Base-by-base conservation (phyloP, 2,329 filamentous ascomycete species). In the Fusarium sp. region DNA sequence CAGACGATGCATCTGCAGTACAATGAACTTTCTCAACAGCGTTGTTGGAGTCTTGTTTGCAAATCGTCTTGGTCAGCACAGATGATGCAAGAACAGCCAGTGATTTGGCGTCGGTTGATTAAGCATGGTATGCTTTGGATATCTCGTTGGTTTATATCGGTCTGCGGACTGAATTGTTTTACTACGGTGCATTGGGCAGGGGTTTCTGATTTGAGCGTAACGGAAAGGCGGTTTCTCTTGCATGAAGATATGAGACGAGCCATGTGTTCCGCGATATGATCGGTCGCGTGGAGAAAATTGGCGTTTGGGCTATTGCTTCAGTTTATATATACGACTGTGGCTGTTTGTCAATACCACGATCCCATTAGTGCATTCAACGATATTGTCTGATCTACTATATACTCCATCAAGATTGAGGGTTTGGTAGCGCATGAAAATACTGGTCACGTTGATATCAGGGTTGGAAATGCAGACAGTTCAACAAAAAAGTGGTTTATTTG, bases 231-330 rank as follows among this genome's bases (percentile, higher is more conserved):
- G 34, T 54, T 66, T 64, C 46, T 62, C 38, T 63, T 67, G 61
- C 69, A 70, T 71, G 40, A 67, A 54, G 58, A 60, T 44, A 64
- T n/a, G 58, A 47, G 59, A 60, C 46, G 44, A 57, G 47, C 48
- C 30, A 68, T 48, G 64, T 71, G 55, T 65, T 52, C 40, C 30
- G 68, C 63, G 55, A 68, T 52, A 53, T 40, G 32, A 30, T 29
- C 38, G 40, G 54, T 71, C 59, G 58, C 51, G 51, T 47, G 47
- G 32, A 49, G 44, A 61, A 69, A 70, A 59, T 32, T 32, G 68
- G 68, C 68, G 68, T 71, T 71, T 34, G 22, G 51, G 43, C 13
- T 30, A 41, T 34, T 43, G 40, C 20, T 69, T 58, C 54, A 43
- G 40, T 44, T 22, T 49, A 56, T 47, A 66, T 58, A 68, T 60